These are phyloP conservation scores for Isatis tinctoria DNA, from an alignment of 345 rosid genomes.

Conservation along the genomic window DNA sequence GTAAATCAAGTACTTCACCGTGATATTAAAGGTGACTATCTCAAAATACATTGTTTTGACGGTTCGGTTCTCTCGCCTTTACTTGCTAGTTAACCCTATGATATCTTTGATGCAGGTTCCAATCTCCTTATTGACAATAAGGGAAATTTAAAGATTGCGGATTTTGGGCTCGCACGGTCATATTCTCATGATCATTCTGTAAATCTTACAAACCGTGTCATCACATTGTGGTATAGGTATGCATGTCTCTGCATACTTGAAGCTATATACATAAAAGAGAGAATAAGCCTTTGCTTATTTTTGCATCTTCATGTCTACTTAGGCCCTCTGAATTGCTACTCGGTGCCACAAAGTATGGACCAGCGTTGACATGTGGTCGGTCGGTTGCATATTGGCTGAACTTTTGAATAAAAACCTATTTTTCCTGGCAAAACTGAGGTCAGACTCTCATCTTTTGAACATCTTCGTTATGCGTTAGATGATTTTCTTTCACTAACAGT, in stretches of 20 bases:
- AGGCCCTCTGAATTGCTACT: conserved; percentile 92
- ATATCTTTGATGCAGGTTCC: conserved; percentile 52
- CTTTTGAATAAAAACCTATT: conserved; percentile 76
- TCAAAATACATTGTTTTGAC: not conserved
- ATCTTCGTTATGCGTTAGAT: not conserved
- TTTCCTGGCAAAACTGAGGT: conserved; percentile 86
- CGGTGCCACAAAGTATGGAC: conserved; percentile 82
- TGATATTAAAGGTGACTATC: conserved; percentile 74
- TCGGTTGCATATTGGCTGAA: conserved; percentile 88
- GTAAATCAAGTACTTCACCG: conserved; percentile 98
- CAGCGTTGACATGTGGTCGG: conserved; percentile 96
- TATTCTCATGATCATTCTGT: conserved; percentile 70
- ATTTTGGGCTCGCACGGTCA: conserved; percentile 91
- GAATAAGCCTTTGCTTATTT: not conserved
- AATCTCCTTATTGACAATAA: conserved; percentile 92
- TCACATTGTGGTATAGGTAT: too few relatives aligned
- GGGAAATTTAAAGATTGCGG: conserved; percentile 92
- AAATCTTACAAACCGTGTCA: conserved; percentile 85
- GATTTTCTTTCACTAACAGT: not conserved
- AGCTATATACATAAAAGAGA: not conserved
- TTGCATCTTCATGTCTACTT: not conserved
- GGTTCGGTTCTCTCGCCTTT: not conserved
- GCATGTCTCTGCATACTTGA: too few relatives aligned
- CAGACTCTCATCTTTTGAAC: not conserved
- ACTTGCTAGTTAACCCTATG: not conserved